Base-by-base conservation (phyloP, 768 basidiomycete genomes). In the Tylopilus balloui region DNA sequence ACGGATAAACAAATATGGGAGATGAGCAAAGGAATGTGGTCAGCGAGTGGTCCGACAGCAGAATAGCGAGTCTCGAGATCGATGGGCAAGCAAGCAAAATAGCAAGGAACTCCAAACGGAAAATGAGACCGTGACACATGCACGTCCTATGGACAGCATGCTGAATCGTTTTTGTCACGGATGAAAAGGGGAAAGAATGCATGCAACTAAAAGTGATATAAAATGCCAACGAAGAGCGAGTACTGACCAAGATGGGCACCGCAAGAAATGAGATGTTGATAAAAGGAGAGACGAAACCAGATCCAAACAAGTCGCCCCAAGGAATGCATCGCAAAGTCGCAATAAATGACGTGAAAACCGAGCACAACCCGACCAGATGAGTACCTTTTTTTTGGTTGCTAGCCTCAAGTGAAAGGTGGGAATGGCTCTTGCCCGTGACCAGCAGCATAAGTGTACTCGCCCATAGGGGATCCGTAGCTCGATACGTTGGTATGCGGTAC, bases 351-450 rank as follows among this genome's bases (percentile, higher is more conserved):
- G 6, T 35, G 34, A 11, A 45, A 34, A 15, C 41, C 36, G 28
- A 42, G 19, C 35, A 47, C 9, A 34, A 46, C 23, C 20, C 19
- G 32, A 42, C 38, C 40, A 40, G 31, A 44, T 13, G 31, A 19
- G 17, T 7, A 20, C 42, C 19, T 44, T 32, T 53, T 46, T 53
- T 43, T 32, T 34, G 1, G n/a, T 34, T 34, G 24, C 17, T 24
- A 2, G 27, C 34, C 29, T 65, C 50, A 65, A 3, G 40, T 38
- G 20, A 60, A 56, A 19, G 63, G 38, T 9, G 45, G 24, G 21
- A 52, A 69, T 24, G 56, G 54, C 21, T 61, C 64, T 44, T 65
- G 60, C 15, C 48, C 55, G 9, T 64, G 65, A 14, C 52, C 45
- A 4, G 67, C 27, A 5, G 54, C 19, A 11, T 55, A 65, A 3